A percentile compares a stretch with the other conserved stretches of the same genome.
Conservation (phyloP, 2,329 filamentous ascomycete species). For the Gnomoniopsis sp. region DNA sequence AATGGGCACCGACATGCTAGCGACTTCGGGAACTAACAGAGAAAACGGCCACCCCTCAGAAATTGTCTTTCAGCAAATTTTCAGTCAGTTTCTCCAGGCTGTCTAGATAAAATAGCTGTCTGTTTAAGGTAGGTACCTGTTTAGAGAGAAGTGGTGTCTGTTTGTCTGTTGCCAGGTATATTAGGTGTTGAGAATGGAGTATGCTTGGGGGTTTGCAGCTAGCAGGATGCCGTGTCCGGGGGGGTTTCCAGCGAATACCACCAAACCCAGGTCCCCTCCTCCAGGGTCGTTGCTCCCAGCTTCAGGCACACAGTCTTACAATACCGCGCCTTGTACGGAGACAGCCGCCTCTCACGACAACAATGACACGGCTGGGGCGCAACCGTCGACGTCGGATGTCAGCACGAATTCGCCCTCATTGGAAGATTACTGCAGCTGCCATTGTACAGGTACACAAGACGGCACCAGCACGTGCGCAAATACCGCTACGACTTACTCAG, state of each 20-base stretch:
- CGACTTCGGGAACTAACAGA: no score
- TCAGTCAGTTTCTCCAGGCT: no score
- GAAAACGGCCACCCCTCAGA: no score
- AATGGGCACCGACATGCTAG: background rate
- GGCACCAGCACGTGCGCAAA: no score
- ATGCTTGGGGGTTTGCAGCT: slow-evolving; percentile 17
- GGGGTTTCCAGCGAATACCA: slow-evolving; percentile 9
- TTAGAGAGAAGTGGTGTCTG: background rate
- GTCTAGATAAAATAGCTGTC: no score
- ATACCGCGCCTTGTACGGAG: no score
- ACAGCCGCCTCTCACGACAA: no score
- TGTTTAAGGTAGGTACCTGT: no score
- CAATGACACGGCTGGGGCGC: background rate
- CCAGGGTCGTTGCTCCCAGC: background rate
- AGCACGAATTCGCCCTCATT: background rate
- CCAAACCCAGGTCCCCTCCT: background rate
- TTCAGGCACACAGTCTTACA: background rate
- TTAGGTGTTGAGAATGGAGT: slow-evolving; percentile 6
- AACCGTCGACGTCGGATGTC: background rate
- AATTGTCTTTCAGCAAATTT: no score
- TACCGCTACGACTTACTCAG: no score
- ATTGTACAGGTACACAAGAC: background rate
- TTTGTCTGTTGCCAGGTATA: background rate
- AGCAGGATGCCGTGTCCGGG: slow-evolving; percentile 17
- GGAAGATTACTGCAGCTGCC: background rate